Conservation (phyloP, 1,139 yeast species). For the Ogataea hybrid region DNA sequence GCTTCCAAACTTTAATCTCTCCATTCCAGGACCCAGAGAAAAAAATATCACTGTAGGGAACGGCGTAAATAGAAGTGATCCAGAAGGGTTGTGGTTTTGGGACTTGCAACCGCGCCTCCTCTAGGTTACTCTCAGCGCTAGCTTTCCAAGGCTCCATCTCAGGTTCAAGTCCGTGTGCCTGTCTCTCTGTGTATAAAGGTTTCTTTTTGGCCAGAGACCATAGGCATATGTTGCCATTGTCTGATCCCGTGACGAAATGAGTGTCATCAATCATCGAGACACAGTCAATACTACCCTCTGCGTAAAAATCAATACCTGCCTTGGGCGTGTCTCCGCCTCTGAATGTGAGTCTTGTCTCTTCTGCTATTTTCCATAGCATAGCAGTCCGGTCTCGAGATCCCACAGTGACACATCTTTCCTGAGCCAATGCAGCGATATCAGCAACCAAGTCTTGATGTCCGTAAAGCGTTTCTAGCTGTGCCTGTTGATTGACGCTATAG, state of each 20-base stretch:
- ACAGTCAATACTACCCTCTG: constrained; percentile 90
- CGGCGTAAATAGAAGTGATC: constrained; percentile 77
- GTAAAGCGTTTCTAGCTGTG: constrained; percentile 85
- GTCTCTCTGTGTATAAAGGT: constrained; percentile 66
- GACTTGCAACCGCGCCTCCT: constrained; percentile 46
- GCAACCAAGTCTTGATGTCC: constrained; percentile 93
- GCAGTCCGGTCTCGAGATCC: constrained; percentile 95
- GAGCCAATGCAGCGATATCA: constrained; percentile 74
- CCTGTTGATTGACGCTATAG: constrained; percentile 77
- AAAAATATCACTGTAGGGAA: constrained; percentile 89
- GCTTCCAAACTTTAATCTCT: constrained; percentile 68
- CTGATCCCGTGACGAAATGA: constrained; percentile 91
- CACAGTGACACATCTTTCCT: constrained; percentile 92
- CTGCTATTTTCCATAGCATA: constrained; percentile 94
- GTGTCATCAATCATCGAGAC: constrained; percentile 91
- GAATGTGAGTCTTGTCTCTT: constrained; percentile 89
- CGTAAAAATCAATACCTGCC: constrained; percentile 37
- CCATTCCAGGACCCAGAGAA: constrained; percentile 91
- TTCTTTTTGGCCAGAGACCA: constrained; percentile 93
- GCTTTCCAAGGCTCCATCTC: constrained; percentile 46
- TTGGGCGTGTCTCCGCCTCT: constrained; percentile 74
- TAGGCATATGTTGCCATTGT: constrained; percentile 81
- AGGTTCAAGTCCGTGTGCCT: constrained; percentile 77
- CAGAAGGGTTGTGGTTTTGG: constrained; percentile 79
- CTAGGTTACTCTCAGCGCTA: constrained; percentile 61